These are phyloP conservation scores for Corchorus capsularis DNA, from an alignment of 345 rosid genomes.

Conservation along the genomic window DNA sequence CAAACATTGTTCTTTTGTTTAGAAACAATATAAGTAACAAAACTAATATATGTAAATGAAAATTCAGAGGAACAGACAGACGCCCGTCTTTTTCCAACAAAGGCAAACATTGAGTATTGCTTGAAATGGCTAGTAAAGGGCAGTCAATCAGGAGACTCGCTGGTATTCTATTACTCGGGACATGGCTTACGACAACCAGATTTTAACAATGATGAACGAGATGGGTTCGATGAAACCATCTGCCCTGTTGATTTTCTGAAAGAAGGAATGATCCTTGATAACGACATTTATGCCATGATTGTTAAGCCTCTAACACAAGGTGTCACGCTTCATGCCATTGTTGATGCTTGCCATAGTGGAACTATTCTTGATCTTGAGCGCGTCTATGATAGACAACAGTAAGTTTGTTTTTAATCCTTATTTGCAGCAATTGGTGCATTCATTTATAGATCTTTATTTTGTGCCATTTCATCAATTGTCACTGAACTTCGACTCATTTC, in stretches of 20 bases:
- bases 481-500: too few relatives aligned
- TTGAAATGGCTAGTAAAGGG: slow-evolving; percentile 58
- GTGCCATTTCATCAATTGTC: too few relatives aligned
- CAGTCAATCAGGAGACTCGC: slow-evolving; percentile 45
- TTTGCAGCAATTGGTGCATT: too few relatives aligned
- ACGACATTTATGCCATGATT: slow-evolving; percentile 43
- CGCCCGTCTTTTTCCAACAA: slow-evolving; percentile 37
- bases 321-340: slow-evolving; percentile 58
- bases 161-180: slow-evolving; percentile 63
- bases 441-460: too few relatives aligned
- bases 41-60: too few relatives aligned
- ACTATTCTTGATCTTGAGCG: slow-evolving; percentile 55
- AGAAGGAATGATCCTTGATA: slow-evolving; percentile 52
- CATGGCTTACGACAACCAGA: slow-evolving; percentile 58
- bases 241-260: slow-evolving; percentile 54
- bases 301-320: slow-evolving; percentile 48
- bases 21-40: too few relatives aligned
- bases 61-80: slow-evolving; percentile 43
- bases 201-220: slow-evolving; percentile 41
- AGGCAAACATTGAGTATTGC: slow-evolving; percentile 42
- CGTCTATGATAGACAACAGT: slow-evolving; percentile 38
- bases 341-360: slow-evolving; percentile 74
- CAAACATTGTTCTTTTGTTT: too few relatives aligned
- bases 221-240: slow-evolving; percentile 62
- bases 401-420: too few relatives aligned